phyloP scores from a whole-genome alignment of 2,329 filamentous ascomycete genomes.

The Chaetomiaceae sp. region DNA sequence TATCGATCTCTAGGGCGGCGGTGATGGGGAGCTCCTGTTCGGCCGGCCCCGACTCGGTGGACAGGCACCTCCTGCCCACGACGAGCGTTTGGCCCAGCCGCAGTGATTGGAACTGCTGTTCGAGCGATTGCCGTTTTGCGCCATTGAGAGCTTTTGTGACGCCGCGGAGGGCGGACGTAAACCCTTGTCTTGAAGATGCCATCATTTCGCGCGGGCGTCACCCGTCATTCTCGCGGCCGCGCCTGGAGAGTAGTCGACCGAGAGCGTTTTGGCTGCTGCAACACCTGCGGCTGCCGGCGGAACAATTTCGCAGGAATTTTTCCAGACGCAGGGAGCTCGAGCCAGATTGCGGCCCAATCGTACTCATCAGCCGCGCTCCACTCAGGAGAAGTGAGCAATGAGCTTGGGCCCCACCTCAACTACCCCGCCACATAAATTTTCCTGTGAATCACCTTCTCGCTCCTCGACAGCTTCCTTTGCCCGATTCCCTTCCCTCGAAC shows the following conservation, averaged over 20 bases:
- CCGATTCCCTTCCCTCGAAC: constrained; percentile 26
- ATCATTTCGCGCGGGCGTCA: constrained; percentile 23
- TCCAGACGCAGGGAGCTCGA: constrained; percentile 15
- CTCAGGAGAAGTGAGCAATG: background rate
- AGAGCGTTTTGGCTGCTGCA: constrained; percentile 6
- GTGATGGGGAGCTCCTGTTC: background rate
- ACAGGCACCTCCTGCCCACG: constrained; percentile 16
- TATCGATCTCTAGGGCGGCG: constrained; percentile 20
- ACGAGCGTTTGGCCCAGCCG: constrained; percentile 9
- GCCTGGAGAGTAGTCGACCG: constrained; percentile 13
- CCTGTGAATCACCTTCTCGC: constrained; percentile 17
- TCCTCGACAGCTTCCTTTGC: constrained; percentile 18
- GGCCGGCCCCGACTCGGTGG: constrained; percentile 15
- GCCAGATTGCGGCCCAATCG: constrained; percentile 9
- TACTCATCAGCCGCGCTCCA: background rate
- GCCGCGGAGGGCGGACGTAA: constrained; percentile 24
- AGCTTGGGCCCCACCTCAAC: constrained; percentile 19
- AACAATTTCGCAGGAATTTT: constrained; percentile 24
- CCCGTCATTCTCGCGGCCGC: constrained; percentile 23
- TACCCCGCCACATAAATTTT: constrained; percentile 29
- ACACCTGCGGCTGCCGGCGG: constrained; percentile 10
- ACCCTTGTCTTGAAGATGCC: constrained; percentile 23
- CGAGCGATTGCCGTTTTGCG: constrained; percentile 20
- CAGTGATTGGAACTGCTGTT: constrained; percentile 25
- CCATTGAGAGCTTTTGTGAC: constrained; percentile 11